Evolutionary conservation across 2,329 filamentous ascomycete species (phyloP).

Genomic region (Aspergillus amoenus): DNA sequence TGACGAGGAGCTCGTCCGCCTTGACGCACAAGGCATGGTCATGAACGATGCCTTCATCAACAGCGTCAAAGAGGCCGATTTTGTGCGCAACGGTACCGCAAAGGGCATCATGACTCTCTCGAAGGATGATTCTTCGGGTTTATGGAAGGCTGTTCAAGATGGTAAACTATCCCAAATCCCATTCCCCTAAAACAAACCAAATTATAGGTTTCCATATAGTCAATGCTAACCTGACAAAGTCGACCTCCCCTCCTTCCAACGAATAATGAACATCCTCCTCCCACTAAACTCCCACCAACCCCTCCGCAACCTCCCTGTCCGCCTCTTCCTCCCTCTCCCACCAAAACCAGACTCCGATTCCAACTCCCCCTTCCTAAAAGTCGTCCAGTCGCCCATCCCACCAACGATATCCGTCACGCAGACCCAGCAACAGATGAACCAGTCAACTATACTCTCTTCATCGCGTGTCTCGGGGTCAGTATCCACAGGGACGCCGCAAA

Average conservation of each 20-base stretch:
- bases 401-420: conserved; percentile 38
- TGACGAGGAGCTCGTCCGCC: conserved; percentile 56
- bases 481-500: conserved; percentile 10
- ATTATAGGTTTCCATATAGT: not conserved
- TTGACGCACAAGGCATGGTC: conserved; percentile 55
- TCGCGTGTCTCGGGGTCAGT: conserved; percentile 14
- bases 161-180: conserved; percentile 45
- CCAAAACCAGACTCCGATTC: conserved; percentile 46
- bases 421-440: not conserved
- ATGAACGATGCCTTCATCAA: conserved; percentile 68
- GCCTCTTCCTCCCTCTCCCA: conserved; percentile 76
- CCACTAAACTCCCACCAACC: conserved; percentile 61
- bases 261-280: conserved; percentile 75
- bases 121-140: conserved; percentile 75
- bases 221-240: conserved; percentile 48
- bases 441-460: conserved; percentile 17
- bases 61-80: conserved; percentile 78
- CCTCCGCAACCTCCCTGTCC: conserved; percentile 80
- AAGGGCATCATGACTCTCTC: conserved; percentile 88
- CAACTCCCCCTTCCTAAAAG: conserved; percentile 53
- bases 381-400: conserved; percentile 74
- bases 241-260: conserved; percentile 69
- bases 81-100: conserved; percentile 80
- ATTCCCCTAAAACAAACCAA: not conserved
- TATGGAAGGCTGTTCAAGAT: conserved; percentile 79